A percentile compares a stretch with the other conserved stretches of the same genome.
Evolutionary conservation across 352 stramenopile genomes (phyloP).

Genomic region (Thalassiosira hispida): DNA sequence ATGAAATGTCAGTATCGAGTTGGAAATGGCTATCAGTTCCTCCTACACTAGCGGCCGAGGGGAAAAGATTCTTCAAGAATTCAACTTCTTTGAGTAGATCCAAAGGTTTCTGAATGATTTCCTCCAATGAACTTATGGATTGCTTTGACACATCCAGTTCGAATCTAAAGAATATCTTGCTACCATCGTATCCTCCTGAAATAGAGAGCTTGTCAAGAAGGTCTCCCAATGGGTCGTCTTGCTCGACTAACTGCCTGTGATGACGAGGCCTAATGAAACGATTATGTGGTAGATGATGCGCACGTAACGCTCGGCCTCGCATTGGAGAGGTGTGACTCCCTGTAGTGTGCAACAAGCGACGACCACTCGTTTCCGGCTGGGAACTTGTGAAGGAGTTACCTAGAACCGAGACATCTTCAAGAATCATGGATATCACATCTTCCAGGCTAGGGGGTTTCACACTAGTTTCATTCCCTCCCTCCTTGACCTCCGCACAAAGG

Average conservation of each 20-base stretch:
- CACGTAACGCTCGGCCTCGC: slow-evolving; percentile 9
- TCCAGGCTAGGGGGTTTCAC: slow-evolving; percentile 24
- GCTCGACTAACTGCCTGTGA: slow-evolving; percentile 3
- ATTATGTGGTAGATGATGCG: slow-evolving; percentile 35
- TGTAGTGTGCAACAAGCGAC: background rate
- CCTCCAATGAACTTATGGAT: slow-evolving; percentile 3
- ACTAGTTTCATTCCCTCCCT: too few relatives aligned
- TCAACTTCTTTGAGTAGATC: slow-evolving; percentile 29
- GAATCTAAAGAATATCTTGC: slow-evolving; percentile 37
- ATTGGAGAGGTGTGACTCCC: slow-evolving; percentile 2
- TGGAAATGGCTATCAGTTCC: background rate
- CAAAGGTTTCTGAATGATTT: slow-evolving; percentile 30
- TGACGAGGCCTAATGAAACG: slow-evolving; percentile 29
- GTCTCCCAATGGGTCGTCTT: background rate
- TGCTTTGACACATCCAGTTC: slow-evolving; percentile 47
- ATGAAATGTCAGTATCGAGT: slow-evolving; percentile 22
- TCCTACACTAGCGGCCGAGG: background rate
- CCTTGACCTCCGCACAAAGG: slow-evolving; percentile 30
- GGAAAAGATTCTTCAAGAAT: slow-evolving; percentile 29
- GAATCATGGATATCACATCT: slow-evolving; percentile 35
- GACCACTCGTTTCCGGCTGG: too few relatives aligned
- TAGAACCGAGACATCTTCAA: slow-evolving; percentile 34
- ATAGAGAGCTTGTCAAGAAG: slow-evolving; percentile 42
- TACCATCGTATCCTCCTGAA: slow-evolving; percentile 46
- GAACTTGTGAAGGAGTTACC: slow-evolving; percentile 2